These are phyloP conservation scores for Alectoria sarmentosa DNA, from an alignment of 495 filamentous ascomycete genomes.

Conservation along the genomic window DNA sequence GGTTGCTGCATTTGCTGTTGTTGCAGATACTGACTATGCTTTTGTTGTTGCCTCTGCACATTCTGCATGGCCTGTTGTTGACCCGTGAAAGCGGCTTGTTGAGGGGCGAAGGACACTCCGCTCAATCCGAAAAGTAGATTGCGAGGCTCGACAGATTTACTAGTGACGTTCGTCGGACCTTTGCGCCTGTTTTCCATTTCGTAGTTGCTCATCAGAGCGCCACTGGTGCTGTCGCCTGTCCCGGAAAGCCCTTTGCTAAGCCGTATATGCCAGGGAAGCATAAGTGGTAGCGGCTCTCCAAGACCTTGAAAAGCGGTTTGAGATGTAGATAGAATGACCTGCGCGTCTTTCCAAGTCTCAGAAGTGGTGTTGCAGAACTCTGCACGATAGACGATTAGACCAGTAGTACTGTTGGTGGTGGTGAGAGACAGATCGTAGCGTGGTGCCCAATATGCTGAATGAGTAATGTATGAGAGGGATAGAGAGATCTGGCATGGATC, in stretches of 20 bases:
- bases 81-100: background rate
- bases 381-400: slow-evolving; percentile 53
- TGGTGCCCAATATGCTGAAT: slow-evolving; percentile 55
- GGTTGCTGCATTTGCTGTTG: slow-evolving; percentile 3
- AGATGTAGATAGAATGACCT: slow-evolving; percentile 59
- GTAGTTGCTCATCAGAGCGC: slow-evolving; percentile 19
- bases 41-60: slow-evolving; percentile 3
- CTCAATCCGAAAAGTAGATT: slow-evolving; percentile 14
- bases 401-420: slow-evolving; percentile 47
- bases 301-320: slow-evolving; percentile 58
- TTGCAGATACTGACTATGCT: background rate
- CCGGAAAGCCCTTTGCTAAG: slow-evolving; percentile 30
- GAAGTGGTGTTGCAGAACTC: slow-evolving; percentile 57
- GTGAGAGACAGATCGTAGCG: slow-evolving; percentile 59
- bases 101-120: background rate
- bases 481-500: slow-evolving; percentile 38
- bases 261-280: slow-evolving; percentile 55
- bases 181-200: slow-evolving; percentile 15
- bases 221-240: slow-evolving; percentile 3
- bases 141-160: slow-evolving; percentile 10
- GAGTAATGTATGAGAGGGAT: slow-evolving; percentile 56
- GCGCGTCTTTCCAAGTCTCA: slow-evolving; percentile 61
- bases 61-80: slow-evolving; percentile 6
- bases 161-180: background rate
- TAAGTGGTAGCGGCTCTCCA: slow-evolving; percentile 48